Evolutionary conservation across 1,139 yeast species (phyloP).

Genomic region (Nadsonia starkeyi-henricii): DNA sequence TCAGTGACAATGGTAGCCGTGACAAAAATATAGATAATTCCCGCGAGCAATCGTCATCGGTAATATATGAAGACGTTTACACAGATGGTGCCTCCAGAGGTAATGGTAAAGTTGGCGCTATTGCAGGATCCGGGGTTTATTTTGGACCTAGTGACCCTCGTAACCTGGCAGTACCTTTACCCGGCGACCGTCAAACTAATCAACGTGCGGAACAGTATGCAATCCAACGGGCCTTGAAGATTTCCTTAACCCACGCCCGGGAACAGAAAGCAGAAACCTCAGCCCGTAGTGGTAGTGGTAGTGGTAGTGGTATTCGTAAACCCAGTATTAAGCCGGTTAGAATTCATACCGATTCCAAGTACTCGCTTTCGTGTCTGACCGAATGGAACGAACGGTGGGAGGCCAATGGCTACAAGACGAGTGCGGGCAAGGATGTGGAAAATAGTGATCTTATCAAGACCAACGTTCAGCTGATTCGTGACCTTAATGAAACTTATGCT

Average conservation of each 20-base stretch:
- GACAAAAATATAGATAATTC: too few species aligned
- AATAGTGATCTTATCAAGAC: slow-evolving; percentile 37
- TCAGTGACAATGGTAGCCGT: too few species aligned
- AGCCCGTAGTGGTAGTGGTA: background rate
- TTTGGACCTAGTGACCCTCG: slow-evolving; percentile 43
- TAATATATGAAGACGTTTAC: slow-evolving; percentile 19
- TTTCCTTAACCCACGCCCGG: slow-evolving; percentile 23
- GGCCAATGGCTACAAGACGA: slow-evolving; percentile 36
- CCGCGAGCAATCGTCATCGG: slow-evolving; percentile 4
- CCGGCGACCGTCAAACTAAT: slow-evolving; percentile 46
- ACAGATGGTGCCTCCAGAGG: slow-evolving; percentile 62
- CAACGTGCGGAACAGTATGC: slow-evolving; percentile 74
- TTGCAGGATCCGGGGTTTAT: slow-evolving; percentile 66
- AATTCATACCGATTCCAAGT: slow-evolving; percentile 46
- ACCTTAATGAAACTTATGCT: background rate
- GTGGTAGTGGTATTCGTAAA: background rate
- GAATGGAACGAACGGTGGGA: slow-evolving; percentile 43
- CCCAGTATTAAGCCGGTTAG: background rate
- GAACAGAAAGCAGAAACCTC: background rate
- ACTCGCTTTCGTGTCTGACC: slow-evolving; percentile 35
- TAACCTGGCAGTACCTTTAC: slow-evolving; percentile 39
- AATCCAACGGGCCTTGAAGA: slow-evolving; percentile 38
- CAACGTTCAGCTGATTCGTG: slow-evolving; percentile 1
- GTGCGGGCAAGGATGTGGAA: slow-evolving; percentile 32
- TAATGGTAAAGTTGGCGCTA: slow-evolving; percentile 32